phyloP scores from a whole-genome alignment of 768 basidiomycete genomes.

The Boletus subparvulus region DNA sequence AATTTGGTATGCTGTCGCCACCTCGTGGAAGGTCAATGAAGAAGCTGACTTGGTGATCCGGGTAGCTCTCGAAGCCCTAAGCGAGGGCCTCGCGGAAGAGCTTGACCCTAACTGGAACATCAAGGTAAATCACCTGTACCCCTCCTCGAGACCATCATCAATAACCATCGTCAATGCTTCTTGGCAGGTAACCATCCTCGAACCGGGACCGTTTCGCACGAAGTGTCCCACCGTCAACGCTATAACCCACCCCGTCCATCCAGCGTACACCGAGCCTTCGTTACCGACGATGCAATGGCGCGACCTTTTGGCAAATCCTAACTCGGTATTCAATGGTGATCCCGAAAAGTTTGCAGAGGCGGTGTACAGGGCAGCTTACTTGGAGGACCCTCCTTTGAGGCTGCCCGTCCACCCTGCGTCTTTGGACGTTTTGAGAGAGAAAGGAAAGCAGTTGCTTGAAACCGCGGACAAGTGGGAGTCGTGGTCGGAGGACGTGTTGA shows the following conservation, averaged over 20 bases:
- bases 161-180: neutral
- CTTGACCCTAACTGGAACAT: conserved; percentile 26
- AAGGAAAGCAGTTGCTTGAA: conserved; percentile 9
- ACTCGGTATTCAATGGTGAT: conserved; percentile 8
- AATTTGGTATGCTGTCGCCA: conserved; percentile 12
- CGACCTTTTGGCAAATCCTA: neutral
- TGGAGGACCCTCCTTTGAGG: conserved; percentile 18
- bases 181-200: conserved; percentile 4
- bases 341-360: conserved; percentile 16
- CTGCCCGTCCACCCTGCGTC: conserved; percentile 2
- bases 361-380: conserved; percentile 3
- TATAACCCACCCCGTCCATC: conserved; percentile 4
- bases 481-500: conserved; percentile 20
- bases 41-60: neutral
- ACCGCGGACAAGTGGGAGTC: conserved; percentile 16
- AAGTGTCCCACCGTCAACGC: neutral
- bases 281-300: conserved; percentile 1
- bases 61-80: conserved; percentile 15
- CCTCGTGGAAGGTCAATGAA: neutral
- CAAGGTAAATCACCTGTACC: conserved; percentile 3
- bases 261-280: conserved; percentile 11
- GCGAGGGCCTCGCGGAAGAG: conserved; percentile 13
- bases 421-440: neutral
- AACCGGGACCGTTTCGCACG: conserved; percentile 1
- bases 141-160: neutral